Percentiles rank a stretch among this genome's conserved stretches.
These are phyloP conservation scores for Artomyces pyxidatus DNA, from an alignment of 768 basidiomycete species.

Conservation along the genomic window DNA sequence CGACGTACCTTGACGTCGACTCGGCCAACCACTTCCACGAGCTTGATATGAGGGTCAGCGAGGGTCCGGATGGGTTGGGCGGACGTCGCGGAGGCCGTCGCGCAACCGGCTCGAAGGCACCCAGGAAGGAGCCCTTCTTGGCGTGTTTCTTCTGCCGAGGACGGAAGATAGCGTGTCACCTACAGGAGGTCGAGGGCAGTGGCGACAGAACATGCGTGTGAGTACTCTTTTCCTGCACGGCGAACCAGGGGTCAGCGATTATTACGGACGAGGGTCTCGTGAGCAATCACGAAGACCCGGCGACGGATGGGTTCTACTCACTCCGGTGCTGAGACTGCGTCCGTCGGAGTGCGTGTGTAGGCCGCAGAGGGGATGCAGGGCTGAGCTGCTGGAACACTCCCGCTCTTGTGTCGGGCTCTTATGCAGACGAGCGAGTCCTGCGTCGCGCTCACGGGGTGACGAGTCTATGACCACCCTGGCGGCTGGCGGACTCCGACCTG, in stretches of 20 bases:
- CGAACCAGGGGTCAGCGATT: not conserved
- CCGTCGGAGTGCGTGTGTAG: too few species aligned
- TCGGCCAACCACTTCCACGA: not conserved
- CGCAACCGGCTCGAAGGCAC: slow-evolving; percentile 5
- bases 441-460: not conserved
- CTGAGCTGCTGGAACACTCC: too few species aligned
- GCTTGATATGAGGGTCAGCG: not conserved
- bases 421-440: too few species aligned
- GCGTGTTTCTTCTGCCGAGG: slow-evolving; percentile 32
- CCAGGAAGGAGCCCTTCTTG: slow-evolving; percentile 31
- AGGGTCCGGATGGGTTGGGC: not conserved
- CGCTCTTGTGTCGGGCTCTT: too few species aligned
- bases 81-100: not conserved
- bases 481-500: too few species aligned
- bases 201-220: slow-evolving; percentile 29
- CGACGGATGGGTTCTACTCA: too few species aligned
- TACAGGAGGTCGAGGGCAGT: slow-evolving; percentile 21
- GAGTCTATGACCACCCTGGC: too few species aligned
- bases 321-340: too few species aligned
- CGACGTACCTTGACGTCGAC: not conserved
- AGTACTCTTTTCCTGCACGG: slow-evolving; percentile 11
- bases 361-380: not conserved
- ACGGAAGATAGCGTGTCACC: slow-evolving; percentile 33
- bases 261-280: not conserved
- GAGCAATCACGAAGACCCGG: too few species aligned